phyloP scores from a whole-genome alignment of 192 early-diverging fungal genomes.

The Allomyces javanicus region DNA sequence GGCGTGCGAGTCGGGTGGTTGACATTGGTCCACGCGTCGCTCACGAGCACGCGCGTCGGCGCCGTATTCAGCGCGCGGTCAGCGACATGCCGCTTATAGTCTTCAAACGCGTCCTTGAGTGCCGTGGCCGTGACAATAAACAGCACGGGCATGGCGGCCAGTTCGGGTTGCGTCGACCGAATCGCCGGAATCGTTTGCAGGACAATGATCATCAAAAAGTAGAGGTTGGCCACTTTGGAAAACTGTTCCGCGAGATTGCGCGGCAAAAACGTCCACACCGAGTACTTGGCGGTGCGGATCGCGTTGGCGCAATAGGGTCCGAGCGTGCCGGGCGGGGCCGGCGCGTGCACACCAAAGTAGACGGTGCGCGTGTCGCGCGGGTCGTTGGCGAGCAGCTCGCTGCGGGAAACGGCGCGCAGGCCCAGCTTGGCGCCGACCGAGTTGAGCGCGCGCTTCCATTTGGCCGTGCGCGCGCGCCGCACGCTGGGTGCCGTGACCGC shows the following conservation, averaged over 20 bases:
- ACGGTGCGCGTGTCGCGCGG: too few species aligned
- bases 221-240: slow-evolving; percentile 81
- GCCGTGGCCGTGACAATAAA: slow-evolving; percentile 60
- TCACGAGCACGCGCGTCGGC: slow-evolving; percentile 19
- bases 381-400: too few species aligned
- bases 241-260: slow-evolving; percentile 97
- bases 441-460: too few species aligned
- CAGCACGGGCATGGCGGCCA: slow-evolving; percentile 63
- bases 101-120: slow-evolving; percentile 82
- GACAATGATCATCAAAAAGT: slow-evolving; percentile 67
- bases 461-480: too few species aligned
- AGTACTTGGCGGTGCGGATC: slow-evolving; percentile 81
- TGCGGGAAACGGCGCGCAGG: too few species aligned
- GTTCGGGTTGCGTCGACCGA: slow-evolving; percentile 36
- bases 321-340: too few species aligned
- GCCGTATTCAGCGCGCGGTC: slow-evolving; percentile 70
- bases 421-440: too few species aligned
- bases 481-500: too few species aligned
- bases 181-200: slow-evolving; percentile 61
- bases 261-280: slow-evolving; percentile 68
- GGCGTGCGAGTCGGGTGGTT: slow-evolving; percentile 9
- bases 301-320: slow-evolving; percentile 45
- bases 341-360: too few species aligned
- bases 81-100: slow-evolving; percentile 62
- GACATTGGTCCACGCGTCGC: slow-evolving; percentile 39